These are phyloP conservation scores for Gastrodia elata DNA, from an alignment of 106 monocot species.

Conservation along the genomic window DNA sequence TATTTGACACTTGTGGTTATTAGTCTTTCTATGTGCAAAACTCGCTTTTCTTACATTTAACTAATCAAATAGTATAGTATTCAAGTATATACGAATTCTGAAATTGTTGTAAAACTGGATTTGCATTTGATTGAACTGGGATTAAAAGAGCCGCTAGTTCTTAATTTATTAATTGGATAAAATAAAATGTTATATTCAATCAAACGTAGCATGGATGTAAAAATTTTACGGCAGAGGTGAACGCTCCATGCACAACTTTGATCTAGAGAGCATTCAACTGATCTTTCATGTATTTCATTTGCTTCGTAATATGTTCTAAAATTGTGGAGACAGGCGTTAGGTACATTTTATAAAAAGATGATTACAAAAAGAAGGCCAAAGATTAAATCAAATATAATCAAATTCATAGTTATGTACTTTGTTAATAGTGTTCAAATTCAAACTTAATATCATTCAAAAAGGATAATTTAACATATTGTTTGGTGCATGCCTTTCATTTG, in stretches of 20 bases:
- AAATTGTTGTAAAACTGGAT: background rate
- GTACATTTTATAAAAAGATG: too few relatives aligned
- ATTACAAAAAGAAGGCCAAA: background rate
- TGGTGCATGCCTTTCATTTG: too few relatives aligned
- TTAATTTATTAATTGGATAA: background rate
- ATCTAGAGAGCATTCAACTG: background rate
- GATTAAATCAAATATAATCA: background rate
- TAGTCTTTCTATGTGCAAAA: background rate
- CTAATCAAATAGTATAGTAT: background rate
- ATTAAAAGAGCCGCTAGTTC: too few relatives aligned
- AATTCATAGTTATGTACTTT: background rate
- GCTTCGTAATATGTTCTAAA: background rate
- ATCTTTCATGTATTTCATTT: background rate
- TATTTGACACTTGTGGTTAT: background rate
- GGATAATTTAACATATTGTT: background rate
- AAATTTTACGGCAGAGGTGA: background rate
- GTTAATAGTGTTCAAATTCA: background rate
- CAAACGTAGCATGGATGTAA: background rate
- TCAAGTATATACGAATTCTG: background rate
- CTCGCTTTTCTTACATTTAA: background rate
- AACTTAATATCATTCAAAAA: background rate
- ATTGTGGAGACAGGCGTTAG: too few relatives aligned
- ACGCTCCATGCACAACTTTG: background rate
- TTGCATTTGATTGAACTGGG: background rate
- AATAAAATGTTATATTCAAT: background rate